phyloP scores from a whole-genome alignment of 257 asterid genomes.

The Anisodus tanguticus region DNA sequence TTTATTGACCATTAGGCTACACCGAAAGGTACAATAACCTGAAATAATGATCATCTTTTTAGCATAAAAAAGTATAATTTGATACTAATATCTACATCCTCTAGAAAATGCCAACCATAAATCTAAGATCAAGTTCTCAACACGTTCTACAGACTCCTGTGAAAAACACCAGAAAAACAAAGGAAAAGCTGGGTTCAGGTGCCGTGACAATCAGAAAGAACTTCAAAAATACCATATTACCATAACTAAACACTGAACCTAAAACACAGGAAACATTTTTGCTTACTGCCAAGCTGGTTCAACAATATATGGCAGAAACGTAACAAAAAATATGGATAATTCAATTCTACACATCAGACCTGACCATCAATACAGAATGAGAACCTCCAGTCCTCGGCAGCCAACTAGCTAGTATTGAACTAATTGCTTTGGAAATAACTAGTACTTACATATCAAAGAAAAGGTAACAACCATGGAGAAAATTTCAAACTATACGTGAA shows the following conservation, averaged over 20 bases:
- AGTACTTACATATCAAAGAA: background rate
- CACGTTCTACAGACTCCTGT: background rate
- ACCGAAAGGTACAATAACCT: background rate
- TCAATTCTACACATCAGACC: background rate
- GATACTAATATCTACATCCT: background rate
- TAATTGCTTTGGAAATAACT: background rate
- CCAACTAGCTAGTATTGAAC: background rate
- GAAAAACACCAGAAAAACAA: background rate
- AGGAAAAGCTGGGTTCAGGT: background rate
- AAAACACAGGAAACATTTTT: background rate
- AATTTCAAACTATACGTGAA: background rate
- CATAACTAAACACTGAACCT: background rate
- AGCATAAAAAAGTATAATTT: background rate
- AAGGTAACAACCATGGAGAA: background rate
- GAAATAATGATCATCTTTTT: background rate
- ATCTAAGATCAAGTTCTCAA: background rate
- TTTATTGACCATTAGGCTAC: background rate
- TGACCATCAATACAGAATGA: background rate
- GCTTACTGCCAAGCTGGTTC: background rate
- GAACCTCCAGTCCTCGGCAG: background rate
- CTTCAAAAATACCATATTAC: background rate
- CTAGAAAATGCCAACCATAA: background rate
- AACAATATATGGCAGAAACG: background rate
- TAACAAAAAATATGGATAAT: background rate
- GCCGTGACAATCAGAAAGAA: background rate